Percentiles rank a stretch among this genome's conserved stretches.
phyloP scores from a whole-genome alignment of 768 basidiomycete species.

The Suillus cothurnatus region DNA sequence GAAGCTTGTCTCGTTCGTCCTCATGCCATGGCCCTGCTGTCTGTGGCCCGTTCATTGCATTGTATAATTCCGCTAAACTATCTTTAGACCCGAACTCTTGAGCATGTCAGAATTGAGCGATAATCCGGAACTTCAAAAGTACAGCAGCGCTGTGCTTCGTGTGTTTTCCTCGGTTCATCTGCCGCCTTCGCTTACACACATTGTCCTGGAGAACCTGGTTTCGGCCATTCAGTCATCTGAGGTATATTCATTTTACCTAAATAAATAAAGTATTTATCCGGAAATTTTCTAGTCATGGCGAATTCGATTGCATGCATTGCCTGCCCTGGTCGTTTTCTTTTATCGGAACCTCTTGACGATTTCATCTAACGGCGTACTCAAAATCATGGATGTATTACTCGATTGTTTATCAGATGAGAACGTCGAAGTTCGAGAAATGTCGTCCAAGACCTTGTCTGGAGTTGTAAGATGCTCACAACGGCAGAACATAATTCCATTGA shows the following conservation, averaged over 20 bases:
- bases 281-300: slow-evolving; percentile 73
- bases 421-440: slow-evolving; percentile 91
- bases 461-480: slow-evolving; percentile 91
- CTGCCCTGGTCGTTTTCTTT: slow-evolving; percentile 89
- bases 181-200: slow-evolving; percentile 62
- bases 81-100: slow-evolving; percentile 77
- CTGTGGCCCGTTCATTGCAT: slow-evolving; percentile 31
- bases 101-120: slow-evolving; percentile 92
- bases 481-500: slow-evolving; percentile 80
- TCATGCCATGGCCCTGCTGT: slow-evolving; percentile 79
- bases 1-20: slow-evolving; percentile 78
- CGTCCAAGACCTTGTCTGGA: slow-evolving; percentile 82
- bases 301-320: slow-evolving; percentile 83
- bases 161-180: slow-evolving; percentile 83
- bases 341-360: slow-evolving; percentile 85
- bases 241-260: slow-evolving; percentile 42
- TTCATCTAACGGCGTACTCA: slow-evolving; percentile 62
- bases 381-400: slow-evolving; percentile 80
- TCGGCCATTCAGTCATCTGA: slow-evolving; percentile 76
- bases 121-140: slow-evolving; percentile 76
- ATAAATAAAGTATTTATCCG: slow-evolving; percentile 15
- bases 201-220: slow-evolving; percentile 62
- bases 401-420: slow-evolving; percentile 89
- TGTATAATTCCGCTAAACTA: background rate
- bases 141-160: slow-evolving; percentile 79